Base-by-base conservation (phyloP, 164 flowering plant species). In the Malania oleifera region DNA sequence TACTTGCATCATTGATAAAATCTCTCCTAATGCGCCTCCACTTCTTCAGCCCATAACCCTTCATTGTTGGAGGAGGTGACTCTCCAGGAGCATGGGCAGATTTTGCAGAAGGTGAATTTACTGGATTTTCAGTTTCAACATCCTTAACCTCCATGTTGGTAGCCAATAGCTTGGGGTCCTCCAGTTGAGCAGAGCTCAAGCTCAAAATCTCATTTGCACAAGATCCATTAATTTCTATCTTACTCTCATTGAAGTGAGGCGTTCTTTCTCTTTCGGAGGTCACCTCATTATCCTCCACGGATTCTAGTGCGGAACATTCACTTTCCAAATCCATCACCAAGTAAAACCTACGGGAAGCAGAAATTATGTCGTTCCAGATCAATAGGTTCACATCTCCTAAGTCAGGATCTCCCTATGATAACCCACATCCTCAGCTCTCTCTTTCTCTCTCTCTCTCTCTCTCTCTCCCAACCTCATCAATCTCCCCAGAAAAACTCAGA, bases 11-110 rank as follows among this genome's bases (percentile, higher is more conserved):
- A 70, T 75, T 82, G 11, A 39, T 27, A 35, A 51, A 10, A 38
- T 79, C 85, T 71, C 90, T 78, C 70, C 59, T 77, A 45, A 80
- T 76, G 24, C 96, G 73, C 72, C 78, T 80, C 97, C 97, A 91
- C 70, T 88, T 91, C 82, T 73, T 91, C 77, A 92, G 73, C 10
- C 95, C 98, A 26, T 55, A 41, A 15, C 98, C 96, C 72, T 87
- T 92, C 4, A 53, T 66, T 0, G 45, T 46, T 1, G 59, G 27
- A 25, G 71, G 14, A 24, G 82, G 61, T 1, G 79, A 58, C 15
- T 27, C 56, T 14, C 57, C 73, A 28, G 64, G 52, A 8, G 4
- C 24, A 14, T 48, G 40, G 19, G 79, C 65, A 24, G 81, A 70
- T 17, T 50, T 56, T 20, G 34, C 19, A 18, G 45, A 3, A 35